Conservation (phyloP, 106 monocot genomes). For the Amphibolis antarctica region DNA sequence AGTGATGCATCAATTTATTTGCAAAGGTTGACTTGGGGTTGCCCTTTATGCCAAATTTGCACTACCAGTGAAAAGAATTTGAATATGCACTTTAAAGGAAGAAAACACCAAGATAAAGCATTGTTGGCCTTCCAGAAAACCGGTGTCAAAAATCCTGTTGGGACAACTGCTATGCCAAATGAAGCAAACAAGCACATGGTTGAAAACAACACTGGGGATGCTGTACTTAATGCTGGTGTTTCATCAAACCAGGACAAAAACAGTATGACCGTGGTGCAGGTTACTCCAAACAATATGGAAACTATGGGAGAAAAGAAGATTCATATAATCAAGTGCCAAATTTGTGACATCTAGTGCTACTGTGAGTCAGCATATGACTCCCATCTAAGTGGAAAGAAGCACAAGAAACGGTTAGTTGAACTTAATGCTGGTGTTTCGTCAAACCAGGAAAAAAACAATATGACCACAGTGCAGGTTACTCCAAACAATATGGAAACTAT, state of each 20-base stretch:
- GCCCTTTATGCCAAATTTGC: constrained; percentile 3
- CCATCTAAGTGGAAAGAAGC: too few relatives aligned
- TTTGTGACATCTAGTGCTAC: too few relatives aligned
- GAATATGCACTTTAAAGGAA: background rate
- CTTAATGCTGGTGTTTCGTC: too few relatives aligned
- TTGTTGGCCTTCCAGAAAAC: background rate
- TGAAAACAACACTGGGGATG: background rate
- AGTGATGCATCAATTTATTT: background rate
- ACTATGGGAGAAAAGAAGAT: too few relatives aligned
- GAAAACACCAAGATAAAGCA: constrained; percentile 10
- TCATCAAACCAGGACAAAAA: too few relatives aligned
- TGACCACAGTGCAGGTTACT: background rate
- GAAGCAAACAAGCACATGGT: background rate
- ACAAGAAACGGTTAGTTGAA: too few relatives aligned
- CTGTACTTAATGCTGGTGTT: background rate
- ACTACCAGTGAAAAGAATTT: background rate
- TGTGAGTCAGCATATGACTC: too few relatives aligned
- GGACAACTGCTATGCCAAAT: background rate
- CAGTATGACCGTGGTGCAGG: too few relatives aligned
- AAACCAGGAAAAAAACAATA: background rate
- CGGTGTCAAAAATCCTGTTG: background rate
- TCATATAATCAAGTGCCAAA: too few relatives aligned
- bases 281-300: too few relatives aligned
- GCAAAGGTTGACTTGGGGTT: background rate
- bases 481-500: too few relatives aligned